A percentile compares a stretch with the other conserved stretches of the same genome.
Evolutionary conservation across 192 early-diverging fungal genomes (phyloP).

Genomic region (Coemansia sp.): DNA sequence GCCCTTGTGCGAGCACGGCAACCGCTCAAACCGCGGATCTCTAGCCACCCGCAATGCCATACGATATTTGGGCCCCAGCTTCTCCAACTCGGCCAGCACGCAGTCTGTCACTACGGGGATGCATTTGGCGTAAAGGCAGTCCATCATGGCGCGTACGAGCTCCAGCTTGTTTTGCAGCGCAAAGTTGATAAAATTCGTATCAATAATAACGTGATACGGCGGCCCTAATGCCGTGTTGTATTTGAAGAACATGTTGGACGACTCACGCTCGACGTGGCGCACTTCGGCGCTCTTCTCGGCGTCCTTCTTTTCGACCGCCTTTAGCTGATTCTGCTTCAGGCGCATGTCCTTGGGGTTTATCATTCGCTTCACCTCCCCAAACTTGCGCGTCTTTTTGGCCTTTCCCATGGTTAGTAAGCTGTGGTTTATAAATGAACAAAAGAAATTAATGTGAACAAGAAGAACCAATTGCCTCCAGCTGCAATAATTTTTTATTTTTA

Average conservation of each 20-base stretch:
- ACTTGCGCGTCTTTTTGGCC: slow-evolving; percentile 90
- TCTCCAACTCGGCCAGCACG: slow-evolving; percentile 98
- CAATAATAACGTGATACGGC: slow-evolving; percentile 94
- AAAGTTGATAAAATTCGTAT: slow-evolving; percentile 99
- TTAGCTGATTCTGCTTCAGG: slow-evolving; percentile 64
- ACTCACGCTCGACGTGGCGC: slow-evolving; percentile 37
- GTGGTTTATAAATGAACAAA: not conserved
- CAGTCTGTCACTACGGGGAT: slow-evolving; percentile 98
- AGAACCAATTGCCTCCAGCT: not conserved
- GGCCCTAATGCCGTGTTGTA: slow-evolving; percentile 94
- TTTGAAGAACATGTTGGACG: slow-evolving; percentile 83
- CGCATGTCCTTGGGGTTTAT: slow-evolving; percentile 89
- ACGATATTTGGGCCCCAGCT: slow-evolving; percentile 93
- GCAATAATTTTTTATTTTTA: not conserved
- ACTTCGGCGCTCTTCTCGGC: not conserved
- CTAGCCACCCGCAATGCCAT: slow-evolving; percentile 92
- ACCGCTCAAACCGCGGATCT: slow-evolving; percentile 95
- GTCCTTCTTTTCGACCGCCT: slow-evolving; percentile 14
- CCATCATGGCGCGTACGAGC: slow-evolving; percentile 96
- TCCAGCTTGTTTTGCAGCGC: slow-evolving; percentile 99
- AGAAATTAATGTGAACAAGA: not conserved
- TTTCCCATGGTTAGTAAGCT: slow-evolving; percentile 62
- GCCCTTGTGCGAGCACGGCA: slow-evolving; percentile 96
- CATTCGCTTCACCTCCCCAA: slow-evolving; percentile 92
- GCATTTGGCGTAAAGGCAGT: slow-evolving; percentile 97